Conservation (phyloP, 1,284 basidiomycete species). For the Fistulinella cinereoalba region DNA sequence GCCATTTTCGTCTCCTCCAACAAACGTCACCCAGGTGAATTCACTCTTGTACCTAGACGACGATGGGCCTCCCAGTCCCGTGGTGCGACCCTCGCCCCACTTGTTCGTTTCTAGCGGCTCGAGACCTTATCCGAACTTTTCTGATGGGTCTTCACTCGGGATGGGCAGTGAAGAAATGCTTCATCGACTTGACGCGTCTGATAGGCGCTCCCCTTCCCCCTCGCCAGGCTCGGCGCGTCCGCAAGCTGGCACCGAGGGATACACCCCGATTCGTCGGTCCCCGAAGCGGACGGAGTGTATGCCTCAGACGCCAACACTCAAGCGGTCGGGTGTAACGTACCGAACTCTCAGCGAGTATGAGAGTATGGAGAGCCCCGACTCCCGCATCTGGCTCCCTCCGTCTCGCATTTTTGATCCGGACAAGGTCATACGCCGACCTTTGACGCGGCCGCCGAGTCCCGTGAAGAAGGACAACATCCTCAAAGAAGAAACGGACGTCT, state of each 20-base stretch:
- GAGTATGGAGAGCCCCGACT: constrained; percentile 14
- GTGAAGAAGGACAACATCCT: constrained; percentile 6
- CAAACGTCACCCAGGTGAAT: constrained; percentile 19
- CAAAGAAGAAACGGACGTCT: neutral
- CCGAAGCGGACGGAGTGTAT: constrained; percentile 5
- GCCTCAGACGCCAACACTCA: constrained; percentile 7
- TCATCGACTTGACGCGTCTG: constrained; percentile 6
- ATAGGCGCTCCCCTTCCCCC: constrained; percentile 4
- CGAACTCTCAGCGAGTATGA: constrained; percentile 20
- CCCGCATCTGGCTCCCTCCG: constrained; percentile 31
- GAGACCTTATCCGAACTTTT: constrained; percentile 8
- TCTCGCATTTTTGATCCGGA: constrained; percentile 27
- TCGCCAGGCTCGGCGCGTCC: constrained; percentile 3
- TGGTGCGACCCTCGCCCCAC: constrained; percentile 8
- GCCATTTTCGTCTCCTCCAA: constrained; percentile 26
- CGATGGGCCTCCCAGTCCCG: constrained; percentile 5
- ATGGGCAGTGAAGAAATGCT: neutral
- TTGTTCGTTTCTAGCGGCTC: constrained; percentile 17
- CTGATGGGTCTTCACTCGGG: neutral
- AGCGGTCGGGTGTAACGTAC: constrained; percentile 22
- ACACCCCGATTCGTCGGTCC: constrained; percentile 5
- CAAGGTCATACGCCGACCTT: constrained; percentile 24
- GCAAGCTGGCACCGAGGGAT: constrained; percentile 9
- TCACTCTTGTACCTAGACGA: constrained; percentile 18
- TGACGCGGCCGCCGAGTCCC: constrained; percentile 23